Evolutionary conservation across 2,329 filamentous ascomycete genomes (phyloP), one percentile per base, ranked within the genome.

Genomic region (Hymenoscyphus fraxineus): DNA sequence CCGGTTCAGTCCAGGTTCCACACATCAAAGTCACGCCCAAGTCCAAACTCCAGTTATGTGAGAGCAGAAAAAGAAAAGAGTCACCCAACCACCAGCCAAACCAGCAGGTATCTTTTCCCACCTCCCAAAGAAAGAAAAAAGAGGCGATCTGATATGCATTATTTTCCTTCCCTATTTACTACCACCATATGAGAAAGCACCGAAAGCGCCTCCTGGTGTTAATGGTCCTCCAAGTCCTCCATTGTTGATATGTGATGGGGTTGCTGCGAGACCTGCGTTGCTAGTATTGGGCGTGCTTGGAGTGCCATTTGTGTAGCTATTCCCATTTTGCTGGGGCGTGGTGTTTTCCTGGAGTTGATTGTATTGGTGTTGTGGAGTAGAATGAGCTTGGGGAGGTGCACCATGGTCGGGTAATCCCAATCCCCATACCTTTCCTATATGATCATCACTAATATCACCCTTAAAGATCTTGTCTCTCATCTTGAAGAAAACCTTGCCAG

Each of bases 401-500:
- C 64, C 61, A 78, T 85, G 80, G 77, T 89, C 86, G 70, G 90
- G 83, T 78, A 70, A 89, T 61, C 93, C 93, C 10, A 98, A 81
- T 12, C 94, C 94, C 91, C 94, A 98, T 71, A 97, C 93, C 78
- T 96, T 94, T 65, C 93, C 93, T 6, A 91, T 81, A 69, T 96
- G 92, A 70, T 96, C 90, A 38, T 91, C 86, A 6, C 91, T 87
- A 58, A 97, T 90, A 31, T 87, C 84, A 66, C 91, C 90, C 71
- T 90, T 89, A 78, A 96, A 98, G 69, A 98, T 91, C 74, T 91
- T 88, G 75, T 93, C 89, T 65, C 89, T 87, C 82, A 98, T 90
- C 73, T 93, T 90, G 85, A 96, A 99, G 79, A 97, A 99, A 38
- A 97, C 92, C 72, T 90, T 89, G 59, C 95, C 95, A 0, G 95